Evolutionary conservation across 257 asterid species (phyloP).

Genomic region (Thymus mandschuricus): DNA sequence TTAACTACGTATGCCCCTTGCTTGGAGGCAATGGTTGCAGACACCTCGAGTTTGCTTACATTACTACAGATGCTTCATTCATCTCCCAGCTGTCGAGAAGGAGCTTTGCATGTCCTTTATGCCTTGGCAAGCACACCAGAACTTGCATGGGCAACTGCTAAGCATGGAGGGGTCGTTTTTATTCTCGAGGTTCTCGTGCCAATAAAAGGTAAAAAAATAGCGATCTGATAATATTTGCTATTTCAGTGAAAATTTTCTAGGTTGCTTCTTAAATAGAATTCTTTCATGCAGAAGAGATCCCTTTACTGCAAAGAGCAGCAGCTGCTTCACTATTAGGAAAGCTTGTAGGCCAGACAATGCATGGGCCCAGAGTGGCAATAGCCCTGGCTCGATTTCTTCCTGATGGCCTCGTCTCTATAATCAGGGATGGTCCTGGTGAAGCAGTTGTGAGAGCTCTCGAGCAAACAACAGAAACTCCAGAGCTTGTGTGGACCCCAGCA

Average conservation of each 20-base stretch:
- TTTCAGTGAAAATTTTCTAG: constrained; percentile 14
- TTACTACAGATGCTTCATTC: constrained; percentile 95
- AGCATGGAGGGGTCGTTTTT: constrained; percentile 98
- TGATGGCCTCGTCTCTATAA: constrained; percentile 90
- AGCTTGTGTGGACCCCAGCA: constrained; percentile 99
- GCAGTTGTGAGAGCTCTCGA: constrained; percentile 87
- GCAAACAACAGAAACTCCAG: constrained; percentile 98
- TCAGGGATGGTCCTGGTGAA: constrained; percentile 99
- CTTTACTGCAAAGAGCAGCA: constrained; percentile 96
- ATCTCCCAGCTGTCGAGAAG: constrained; percentile 96
- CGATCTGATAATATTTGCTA: constrained; percentile 20
- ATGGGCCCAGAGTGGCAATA: constrained; percentile 98
- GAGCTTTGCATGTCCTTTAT: constrained; percentile 94
- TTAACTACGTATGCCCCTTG: constrained; percentile 96
- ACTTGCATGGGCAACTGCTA: constrained; percentile 99
- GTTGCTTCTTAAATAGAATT: constrained; percentile 34
- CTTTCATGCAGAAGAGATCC: constrained; percentile 78
- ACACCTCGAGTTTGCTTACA: constrained; percentile 86
- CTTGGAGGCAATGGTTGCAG: constrained; percentile 97
- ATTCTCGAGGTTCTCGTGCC: constrained; percentile 96
- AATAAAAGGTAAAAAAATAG: constrained; percentile 55
- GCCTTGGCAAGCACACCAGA: constrained; percentile 98
- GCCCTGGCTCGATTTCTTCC: constrained; percentile 95
- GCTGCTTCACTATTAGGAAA: constrained; percentile 93
- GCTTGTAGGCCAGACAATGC: constrained; percentile 97